Evolutionary conservation across 208 protist genomes (phyloP).

Genomic region (Leishmania lainsoni): DNA sequence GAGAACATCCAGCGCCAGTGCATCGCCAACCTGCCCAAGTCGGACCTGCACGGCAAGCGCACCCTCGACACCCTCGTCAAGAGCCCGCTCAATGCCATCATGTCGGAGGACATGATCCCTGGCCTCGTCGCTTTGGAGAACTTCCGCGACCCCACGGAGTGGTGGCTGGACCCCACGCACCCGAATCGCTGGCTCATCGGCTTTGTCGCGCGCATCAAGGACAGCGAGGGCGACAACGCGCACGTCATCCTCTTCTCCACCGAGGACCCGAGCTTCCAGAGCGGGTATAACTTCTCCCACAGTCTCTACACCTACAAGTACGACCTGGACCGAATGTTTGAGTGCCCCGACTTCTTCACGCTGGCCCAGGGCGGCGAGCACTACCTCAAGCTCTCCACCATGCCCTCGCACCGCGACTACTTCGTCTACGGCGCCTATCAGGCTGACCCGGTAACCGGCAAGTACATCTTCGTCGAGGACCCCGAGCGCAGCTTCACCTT

Average conservation of each 20-base stretch:
- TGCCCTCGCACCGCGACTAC: neutral
- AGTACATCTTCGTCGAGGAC: conserved; percentile 14
- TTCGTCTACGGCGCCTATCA: conserved; percentile 24
- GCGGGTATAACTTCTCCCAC: conserved; percentile 47
- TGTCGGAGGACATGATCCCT: conserved; percentile 8
- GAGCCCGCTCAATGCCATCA: conserved; percentile 29
- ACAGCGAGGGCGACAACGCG: conserved; percentile 32
- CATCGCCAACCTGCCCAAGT: conserved; percentile 16
- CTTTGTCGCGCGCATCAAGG: conserved; percentile 39
- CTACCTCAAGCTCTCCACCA: neutral
- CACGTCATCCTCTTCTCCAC: conserved; percentile 52
- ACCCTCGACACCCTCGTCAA: conserved; percentile 27
- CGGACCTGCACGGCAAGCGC: neutral
- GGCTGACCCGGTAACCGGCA: neutral
- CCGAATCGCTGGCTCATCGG: conserved; percentile 37
- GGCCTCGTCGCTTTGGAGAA: conserved; percentile 2
- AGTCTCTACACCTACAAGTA: conserved; percentile 30
- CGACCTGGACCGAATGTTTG: conserved; percentile 3
- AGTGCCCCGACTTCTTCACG: conserved; percentile 39
- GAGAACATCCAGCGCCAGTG: conserved; percentile 34
- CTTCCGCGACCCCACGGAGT: conserved; percentile 50
- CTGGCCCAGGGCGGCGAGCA: neutral
- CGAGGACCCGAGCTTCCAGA: conserved; percentile 41
- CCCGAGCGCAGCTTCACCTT: neutral
- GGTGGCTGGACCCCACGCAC: conserved; percentile 33